Conservation (phyloP, 768 basidiomycete species). For the Rossbeevera mucosa region DNA sequence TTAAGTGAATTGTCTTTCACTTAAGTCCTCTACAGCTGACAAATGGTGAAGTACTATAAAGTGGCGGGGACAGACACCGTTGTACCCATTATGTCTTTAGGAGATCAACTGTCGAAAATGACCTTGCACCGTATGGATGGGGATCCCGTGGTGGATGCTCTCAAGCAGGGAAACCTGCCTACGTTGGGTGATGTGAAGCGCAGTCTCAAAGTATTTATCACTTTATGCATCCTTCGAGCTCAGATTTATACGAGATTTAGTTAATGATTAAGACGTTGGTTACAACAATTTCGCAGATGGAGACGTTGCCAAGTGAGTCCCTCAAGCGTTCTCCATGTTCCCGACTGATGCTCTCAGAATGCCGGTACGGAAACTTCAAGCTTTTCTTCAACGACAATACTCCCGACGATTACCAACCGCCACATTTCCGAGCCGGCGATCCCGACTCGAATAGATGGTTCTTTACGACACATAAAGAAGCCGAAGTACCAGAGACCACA, state of each 20-base stretch:
- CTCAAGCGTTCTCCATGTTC: slow-evolving; percentile 1
- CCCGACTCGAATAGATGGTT: slow-evolving; percentile 70
- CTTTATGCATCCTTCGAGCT: background rate
- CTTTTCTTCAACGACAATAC: slow-evolving; percentile 77
- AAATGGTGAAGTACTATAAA: slow-evolving; percentile 55
- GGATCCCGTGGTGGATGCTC: slow-evolving; percentile 61
- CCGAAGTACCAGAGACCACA: slow-evolving; percentile 72
- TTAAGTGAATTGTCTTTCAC: slow-evolving; percentile 17
- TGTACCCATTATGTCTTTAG: slow-evolving; percentile 73
- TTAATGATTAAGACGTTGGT: slow-evolving; percentile 72
- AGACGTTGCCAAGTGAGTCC: slow-evolving; percentile 65
- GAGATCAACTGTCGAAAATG: slow-evolving; percentile 51
- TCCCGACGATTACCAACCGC: slow-evolving; percentile 81
- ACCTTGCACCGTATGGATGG: slow-evolving; percentile 37
- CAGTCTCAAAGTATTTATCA: slow-evolving; percentile 60
- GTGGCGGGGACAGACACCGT: slow-evolving; percentile 54
- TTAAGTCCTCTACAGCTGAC: slow-evolving; percentile 4
- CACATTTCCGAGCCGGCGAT: slow-evolving; percentile 71
- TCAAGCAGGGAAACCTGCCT: slow-evolving; percentile 56
- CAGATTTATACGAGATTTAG: slow-evolving; percentile 34
- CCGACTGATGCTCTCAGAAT: slow-evolving; percentile 40
- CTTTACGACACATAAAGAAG: slow-evolving; percentile 70
- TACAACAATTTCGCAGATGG: slow-evolving; percentile 76
- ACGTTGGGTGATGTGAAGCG: slow-evolving; percentile 79
- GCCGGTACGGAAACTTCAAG: slow-evolving; percentile 86